A percentile compares a stretch with the other conserved stretches of the same genome.
Evolutionary conservation across 2,329 filamentous ascomycete species (phyloP).

Genomic region (Pseudogymnoascus sp.): DNA sequence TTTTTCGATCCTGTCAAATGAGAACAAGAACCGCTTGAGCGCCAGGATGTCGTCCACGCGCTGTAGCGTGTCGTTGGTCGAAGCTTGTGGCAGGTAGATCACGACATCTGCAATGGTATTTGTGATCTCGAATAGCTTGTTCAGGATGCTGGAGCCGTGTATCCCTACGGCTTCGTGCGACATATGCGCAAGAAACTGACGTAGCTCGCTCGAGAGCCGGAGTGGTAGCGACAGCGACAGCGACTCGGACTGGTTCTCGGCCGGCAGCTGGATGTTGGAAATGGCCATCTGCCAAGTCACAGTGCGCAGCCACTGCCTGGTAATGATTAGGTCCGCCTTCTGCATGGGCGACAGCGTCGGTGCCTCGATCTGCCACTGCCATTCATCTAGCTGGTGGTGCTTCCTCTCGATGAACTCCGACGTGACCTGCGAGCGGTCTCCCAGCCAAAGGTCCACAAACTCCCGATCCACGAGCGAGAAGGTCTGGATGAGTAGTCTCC

Average conservation of each 20-base stretch:
- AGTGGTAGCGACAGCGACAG: slow-evolving; percentile 39
- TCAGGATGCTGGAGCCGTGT: slow-evolving; percentile 39
- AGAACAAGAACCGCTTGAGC: slow-evolving; percentile 35
- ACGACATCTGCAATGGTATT: slow-evolving; percentile 43
- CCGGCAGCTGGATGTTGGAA: slow-evolving; percentile 38
- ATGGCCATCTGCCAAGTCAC: slow-evolving; percentile 43
- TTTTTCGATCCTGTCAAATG: slow-evolving; percentile 33
- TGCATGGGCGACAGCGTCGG: slow-evolving; percentile 35
- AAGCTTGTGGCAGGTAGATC: slow-evolving; percentile 36
- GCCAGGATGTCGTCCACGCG: slow-evolving; percentile 40
- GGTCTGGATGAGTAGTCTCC: slow-evolving; percentile 37
- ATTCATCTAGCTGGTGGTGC: slow-evolving; percentile 36
- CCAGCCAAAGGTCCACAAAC: slow-evolving; percentile 39
- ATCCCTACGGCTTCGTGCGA: slow-evolving; percentile 37
- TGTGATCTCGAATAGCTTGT: slow-evolving; percentile 43
- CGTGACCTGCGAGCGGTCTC: slow-evolving; percentile 28
- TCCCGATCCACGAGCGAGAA: slow-evolving; percentile 38
- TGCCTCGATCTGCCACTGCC: slow-evolving; percentile 31
- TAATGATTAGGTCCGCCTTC: slow-evolving; percentile 43
- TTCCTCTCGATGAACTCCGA: slow-evolving; percentile 39
- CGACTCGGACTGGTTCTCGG: slow-evolving; percentile 15
- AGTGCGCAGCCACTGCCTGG: slow-evolving; percentile 42
- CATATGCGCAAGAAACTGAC: slow-evolving; percentile 35
- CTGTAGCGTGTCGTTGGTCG: slow-evolving; percentile 34
- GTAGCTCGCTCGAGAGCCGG: slow-evolving; percentile 36